phyloP scores from a whole-genome alignment of 176 grass and related monocot genomes.

The Eleusine coracana region DNA sequence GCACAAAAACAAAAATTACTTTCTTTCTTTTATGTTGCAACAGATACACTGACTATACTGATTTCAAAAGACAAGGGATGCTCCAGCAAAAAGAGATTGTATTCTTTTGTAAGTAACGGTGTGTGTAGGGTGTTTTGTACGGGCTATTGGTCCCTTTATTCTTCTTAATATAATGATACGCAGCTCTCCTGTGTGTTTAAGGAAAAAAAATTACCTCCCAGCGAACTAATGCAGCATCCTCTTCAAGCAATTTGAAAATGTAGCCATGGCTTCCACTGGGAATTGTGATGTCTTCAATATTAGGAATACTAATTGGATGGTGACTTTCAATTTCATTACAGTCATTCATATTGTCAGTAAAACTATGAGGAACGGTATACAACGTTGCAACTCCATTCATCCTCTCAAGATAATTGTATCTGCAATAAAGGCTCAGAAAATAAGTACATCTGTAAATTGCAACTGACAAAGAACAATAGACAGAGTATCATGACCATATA shows the following conservation, averaged over 20 bases:
- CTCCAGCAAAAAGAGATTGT: not conserved
- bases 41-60: constrained; percentile 15
- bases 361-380: constrained; percentile 51
- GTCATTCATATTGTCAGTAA: constrained; percentile 40
- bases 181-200: not conserved
- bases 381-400: constrained; percentile 83
- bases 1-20: not conserved
- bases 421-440: constrained; percentile 40
- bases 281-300: constrained; percentile 67
- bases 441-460: not conserved
- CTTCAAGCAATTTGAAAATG: constrained; percentile 69
- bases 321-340: constrained; percentile 60
- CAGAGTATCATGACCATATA: not conserved
- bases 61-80: constrained; percentile 1
- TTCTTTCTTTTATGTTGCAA: not conserved
- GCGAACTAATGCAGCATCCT: constrained; percentile 66
- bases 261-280: constrained; percentile 71
- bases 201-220: constrained; percentile 74
- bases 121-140: too few species aligned
- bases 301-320: constrained; percentile 61
- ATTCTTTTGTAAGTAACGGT: too few species aligned
- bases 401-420: constrained; percentile 88
- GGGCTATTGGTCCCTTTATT: too few species aligned
- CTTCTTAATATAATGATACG: too few species aligned
- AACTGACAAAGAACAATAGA: constrained; percentile 7